A percentile compares a stretch with the other conserved stretches of the same genome.
These are phyloP conservation scores for Globisporangium cystogenes DNA, from an alignment of 352 stramenopile species.

Conservation along the genomic window DNA sequence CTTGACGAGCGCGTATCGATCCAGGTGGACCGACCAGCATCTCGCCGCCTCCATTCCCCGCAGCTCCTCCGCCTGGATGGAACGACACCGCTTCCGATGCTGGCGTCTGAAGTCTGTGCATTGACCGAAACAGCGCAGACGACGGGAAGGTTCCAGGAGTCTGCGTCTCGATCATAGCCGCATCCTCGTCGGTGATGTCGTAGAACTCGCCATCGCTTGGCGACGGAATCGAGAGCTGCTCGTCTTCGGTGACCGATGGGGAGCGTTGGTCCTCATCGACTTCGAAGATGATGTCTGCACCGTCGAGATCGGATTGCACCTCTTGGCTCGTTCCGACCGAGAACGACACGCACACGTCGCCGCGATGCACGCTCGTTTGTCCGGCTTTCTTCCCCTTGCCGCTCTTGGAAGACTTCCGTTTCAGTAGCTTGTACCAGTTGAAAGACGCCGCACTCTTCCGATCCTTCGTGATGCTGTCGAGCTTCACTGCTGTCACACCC, in stretches of 20 bases:
- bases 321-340: constrained; percentile 82
- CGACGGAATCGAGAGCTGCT: constrained; percentile 19
- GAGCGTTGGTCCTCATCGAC: constrained; percentile 21
- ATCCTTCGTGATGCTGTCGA: constrained; percentile 77
- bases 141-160: constrained; percentile 40
- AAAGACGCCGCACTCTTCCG: constrained; percentile 71
- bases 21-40: constrained; percentile 17
- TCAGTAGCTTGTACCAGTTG: constrained; percentile 86
- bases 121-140: constrained; percentile 43
- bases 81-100: constrained; percentile 21
- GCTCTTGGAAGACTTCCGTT: constrained; percentile 66
- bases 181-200: constrained; percentile 37
- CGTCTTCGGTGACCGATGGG: constrained; percentile 18
- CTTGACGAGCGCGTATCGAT: constrained; percentile 45
- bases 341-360: constrained; percentile 75
- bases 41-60: constrained; percentile 11
- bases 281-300: constrained; percentile 23
- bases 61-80: constrained; percentile 7
- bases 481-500: constrained; percentile 74
- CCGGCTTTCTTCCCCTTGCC: constrained; percentile 31
- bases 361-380: constrained; percentile 58
- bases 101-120: constrained; percentile 67
- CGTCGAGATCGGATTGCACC: constrained; percentile 59
- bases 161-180: constrained; percentile 22
- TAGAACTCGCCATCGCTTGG: constrained; percentile 33